phyloP scores from a whole-genome alignment of 192 early-diverging fungal genomes.

The Entrophospora sp. region DNA sequence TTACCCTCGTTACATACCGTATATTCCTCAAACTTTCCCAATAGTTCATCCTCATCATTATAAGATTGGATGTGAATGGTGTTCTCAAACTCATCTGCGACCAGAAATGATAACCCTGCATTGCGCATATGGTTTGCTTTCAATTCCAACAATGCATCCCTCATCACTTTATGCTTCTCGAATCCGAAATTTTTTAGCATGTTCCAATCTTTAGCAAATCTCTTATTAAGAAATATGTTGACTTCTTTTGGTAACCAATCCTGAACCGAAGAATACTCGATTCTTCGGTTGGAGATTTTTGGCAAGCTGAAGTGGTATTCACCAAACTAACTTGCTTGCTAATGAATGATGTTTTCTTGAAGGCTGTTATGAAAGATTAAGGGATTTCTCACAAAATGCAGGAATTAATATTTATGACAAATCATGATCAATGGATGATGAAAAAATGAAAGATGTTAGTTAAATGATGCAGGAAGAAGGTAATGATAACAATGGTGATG shows the following conservation, averaged over 20 bases:
- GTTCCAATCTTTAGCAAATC: not conserved
- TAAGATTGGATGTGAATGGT: not conserved
- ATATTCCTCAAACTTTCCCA: slow-evolving; percentile 3
- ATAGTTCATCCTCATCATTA: not conserved
- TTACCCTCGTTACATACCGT: not conserved
- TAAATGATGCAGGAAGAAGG: too few relatives aligned
- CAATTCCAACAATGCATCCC: not conserved
- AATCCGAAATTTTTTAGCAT: not conserved
- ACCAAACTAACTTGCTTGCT: too few relatives aligned
- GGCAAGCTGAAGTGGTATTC: too few relatives aligned
- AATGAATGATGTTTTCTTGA: too few relatives aligned
- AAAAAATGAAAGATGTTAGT: too few relatives aligned
- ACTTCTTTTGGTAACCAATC: not conserved
- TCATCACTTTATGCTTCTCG: not conserved
- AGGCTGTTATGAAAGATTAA: too few relatives aligned
- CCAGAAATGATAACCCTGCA: not conserved
- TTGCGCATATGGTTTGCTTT: not conserved
- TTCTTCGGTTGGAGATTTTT: not conserved
- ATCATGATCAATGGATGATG: too few relatives aligned
- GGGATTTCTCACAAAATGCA: too few relatives aligned
- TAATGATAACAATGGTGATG: too few relatives aligned
- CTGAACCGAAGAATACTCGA: not conserved
- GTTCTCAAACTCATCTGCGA: not conserved
- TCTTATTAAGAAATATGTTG: not conserved
- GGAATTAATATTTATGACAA: too few relatives aligned